A percentile compares a stretch with the other conserved stretches of the same genome.
Evolutionary conservation across 106 monocot genomes (phyloP).

Genomic region (Triglochin maritima): DNA sequence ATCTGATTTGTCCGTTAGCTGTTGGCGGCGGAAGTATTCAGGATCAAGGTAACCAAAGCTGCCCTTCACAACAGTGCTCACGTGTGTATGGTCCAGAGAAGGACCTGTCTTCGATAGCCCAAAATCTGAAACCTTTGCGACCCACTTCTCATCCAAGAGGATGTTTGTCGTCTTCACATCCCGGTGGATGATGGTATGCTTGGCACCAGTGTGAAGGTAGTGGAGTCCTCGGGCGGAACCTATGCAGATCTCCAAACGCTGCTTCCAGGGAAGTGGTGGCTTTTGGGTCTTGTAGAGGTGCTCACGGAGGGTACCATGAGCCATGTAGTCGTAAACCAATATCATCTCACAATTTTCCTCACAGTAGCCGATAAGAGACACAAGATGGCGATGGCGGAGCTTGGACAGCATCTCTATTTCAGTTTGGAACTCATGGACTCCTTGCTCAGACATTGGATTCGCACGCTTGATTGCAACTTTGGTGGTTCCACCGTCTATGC

Average conservation of each 20-base stretch:
- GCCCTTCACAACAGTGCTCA: slow-evolving; percentile 15
- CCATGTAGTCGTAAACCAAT: slow-evolving; percentile 23
- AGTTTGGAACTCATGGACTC: slow-evolving; percentile 16
- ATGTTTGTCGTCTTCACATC: slow-evolving; percentile 18
- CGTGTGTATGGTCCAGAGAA: slow-evolving; percentile 9
- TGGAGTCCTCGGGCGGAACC: slow-evolving; percentile 21
- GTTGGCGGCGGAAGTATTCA: slow-evolving; percentile 16
- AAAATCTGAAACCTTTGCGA: slow-evolving; percentile 15
- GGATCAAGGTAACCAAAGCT: slow-evolving; percentile 19
- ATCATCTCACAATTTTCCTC: slow-evolving; percentile 25
- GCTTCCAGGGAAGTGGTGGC: slow-evolving; percentile 15
- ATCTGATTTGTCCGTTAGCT: slow-evolving; percentile 17
- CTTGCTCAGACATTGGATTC: slow-evolving; percentile 9
- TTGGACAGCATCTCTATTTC: slow-evolving; percentile 21
- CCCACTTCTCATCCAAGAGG: slow-evolving; percentile 12
- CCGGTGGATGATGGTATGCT: slow-evolving; percentile 14
- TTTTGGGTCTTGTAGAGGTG: slow-evolving; percentile 14
- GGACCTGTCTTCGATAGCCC: slow-evolving; percentile 15
- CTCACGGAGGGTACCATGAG: slow-evolving; percentile 15
- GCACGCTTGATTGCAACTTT: slow-evolving; percentile 14
- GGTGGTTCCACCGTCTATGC: slow-evolving; percentile 7
- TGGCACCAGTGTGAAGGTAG: slow-evolving; percentile 21
- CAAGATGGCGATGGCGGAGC: slow-evolving; percentile 22
- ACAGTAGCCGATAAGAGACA: slow-evolving; percentile 21
- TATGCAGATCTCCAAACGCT: slow-evolving; percentile 21